Base-by-base conservation (phyloP, 352 stramenopile species). In the Plasmopara muralis region DNA sequence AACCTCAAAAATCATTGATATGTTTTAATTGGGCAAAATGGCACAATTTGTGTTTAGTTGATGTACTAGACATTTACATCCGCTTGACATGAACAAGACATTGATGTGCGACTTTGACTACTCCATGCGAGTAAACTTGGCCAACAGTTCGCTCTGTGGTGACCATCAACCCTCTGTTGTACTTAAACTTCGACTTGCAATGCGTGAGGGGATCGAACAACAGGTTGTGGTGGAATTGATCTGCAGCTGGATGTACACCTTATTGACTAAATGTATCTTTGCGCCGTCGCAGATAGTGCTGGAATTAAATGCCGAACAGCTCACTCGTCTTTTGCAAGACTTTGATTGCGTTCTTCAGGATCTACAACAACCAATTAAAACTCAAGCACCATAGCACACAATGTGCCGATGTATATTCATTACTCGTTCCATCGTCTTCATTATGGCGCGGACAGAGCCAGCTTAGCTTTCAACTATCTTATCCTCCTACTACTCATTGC, bases 81-180 rank as follows among this genome's bases (percentile, higher is more conserved):
- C n/a, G n/a, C n/a, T 9, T 34, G 53, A 42, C 40, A 67, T 67
- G 54, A 14, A 60, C 28, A 5, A 20, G n/a, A 56, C 69, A 18
- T 53, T 61, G 57, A 53, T 90, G 43, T 46, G 35, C 37, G 79
- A 88, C 51, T 88, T 87, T 41, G 73, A 90, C 66, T 87, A 83
- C 65, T 90, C 79, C 9, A 69, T 87, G 66, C 77, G 79, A 47
- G 69, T 80, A 46, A 74, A 64, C 33, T 50, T 90, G 50, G 74
- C 77, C 30, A 82, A 68, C 54, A 88, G 62, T 51, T 50, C 69
- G n/a, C 50, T 87, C 41, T 85, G 74, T 30, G 72, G 65, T 13
- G 63, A 65, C n/a, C 60, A 56, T 41, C 54, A 72, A 15, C 57
- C 55, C 18, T 70, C 73, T 0, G 71, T 87, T 5, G 54, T 72